Evolutionary conservation across 1,284 basidiomycete species (phyloP).

Genomic region (Microbotryum saponariae): DNA sequence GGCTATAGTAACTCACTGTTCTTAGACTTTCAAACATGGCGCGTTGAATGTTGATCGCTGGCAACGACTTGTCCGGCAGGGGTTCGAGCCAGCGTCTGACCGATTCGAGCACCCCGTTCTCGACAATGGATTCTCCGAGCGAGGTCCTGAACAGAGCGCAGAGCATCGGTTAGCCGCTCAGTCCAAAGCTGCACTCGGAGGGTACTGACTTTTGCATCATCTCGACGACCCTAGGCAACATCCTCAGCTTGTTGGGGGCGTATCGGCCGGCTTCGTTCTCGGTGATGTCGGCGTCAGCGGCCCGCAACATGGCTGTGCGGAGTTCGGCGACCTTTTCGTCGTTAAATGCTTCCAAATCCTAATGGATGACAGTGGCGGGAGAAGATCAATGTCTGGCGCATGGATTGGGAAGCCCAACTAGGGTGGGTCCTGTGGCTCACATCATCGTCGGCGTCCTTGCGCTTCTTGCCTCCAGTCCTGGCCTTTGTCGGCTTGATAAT

Average conservation of each 20-base stretch:
- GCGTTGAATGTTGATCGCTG: conserved; percentile 90
- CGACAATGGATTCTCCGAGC: conserved; percentile 83
- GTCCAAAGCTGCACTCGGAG: neutral
- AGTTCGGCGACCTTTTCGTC: conserved; percentile 85
- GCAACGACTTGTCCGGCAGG: conserved; percentile 81
- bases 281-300: conserved; percentile 75
- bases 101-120: conserved; percentile 87
- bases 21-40: conserved; percentile 78
- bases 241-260: conserved; percentile 73
- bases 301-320: conserved; percentile 74
- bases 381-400: neutral
- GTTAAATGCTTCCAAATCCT: conserved; percentile 70
- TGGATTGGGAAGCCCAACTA: neutral
- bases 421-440: neutral
- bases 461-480: conserved; percentile 25
- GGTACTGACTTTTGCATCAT: conserved; percentile 68
- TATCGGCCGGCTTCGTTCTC: conserved; percentile 76
- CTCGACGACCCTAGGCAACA: conserved; percentile 83
- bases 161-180: conserved; percentile 6
- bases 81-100: conserved; percentile 92
- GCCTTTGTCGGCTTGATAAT: conserved; percentile 22
- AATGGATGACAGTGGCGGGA: neutral
- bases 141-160: conserved; percentile 52
- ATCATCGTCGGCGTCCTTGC: conserved; percentile 20
- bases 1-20: conserved; percentile 44